These are phyloP conservation scores for Cicer pinnatifidum DNA, from an alignment of 306 rosid species.

Conservation along the genomic window DNA sequence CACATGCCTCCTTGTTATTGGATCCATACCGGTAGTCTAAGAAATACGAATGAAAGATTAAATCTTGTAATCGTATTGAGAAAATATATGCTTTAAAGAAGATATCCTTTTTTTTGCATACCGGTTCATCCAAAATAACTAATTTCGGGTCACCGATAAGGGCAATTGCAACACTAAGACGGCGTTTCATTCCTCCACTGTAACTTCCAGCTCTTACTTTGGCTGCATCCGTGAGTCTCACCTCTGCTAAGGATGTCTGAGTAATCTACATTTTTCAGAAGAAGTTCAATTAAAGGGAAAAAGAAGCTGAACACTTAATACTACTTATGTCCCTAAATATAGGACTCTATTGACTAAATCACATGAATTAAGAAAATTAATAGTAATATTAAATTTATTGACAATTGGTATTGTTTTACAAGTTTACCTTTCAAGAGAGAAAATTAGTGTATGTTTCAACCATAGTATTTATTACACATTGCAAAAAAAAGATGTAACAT, in stretches of 20 bases:
- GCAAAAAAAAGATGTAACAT: too few species aligned
- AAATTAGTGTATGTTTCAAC: too few species aligned
- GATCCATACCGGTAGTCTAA: constrained; percentile 96
- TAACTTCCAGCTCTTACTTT: constrained; percentile 81
- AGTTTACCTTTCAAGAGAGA: too few species aligned
- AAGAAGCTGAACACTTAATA: neutral
- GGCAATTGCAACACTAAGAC: constrained; percentile 89
- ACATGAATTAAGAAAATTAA: too few species aligned
- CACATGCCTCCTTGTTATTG: constrained; percentile 90
- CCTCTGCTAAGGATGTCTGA: constrained; percentile 69
- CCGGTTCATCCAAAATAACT: constrained; percentile 88
- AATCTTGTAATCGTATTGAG: constrained; percentile 40
- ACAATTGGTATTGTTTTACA: too few species aligned
- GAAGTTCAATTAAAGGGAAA: constrained; percentile 35
- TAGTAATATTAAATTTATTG: too few species aligned
- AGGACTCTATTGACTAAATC: too few species aligned
- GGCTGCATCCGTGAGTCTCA: constrained; percentile 76
- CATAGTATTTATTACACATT: too few species aligned
- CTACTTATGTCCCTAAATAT: too few species aligned
- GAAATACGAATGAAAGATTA: constrained; percentile 37
- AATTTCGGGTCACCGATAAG: constrained; percentile 87
- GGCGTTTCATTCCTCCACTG: constrained; percentile 96
- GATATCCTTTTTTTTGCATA: constrained; percentile 44
- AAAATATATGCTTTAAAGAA: constrained; percentile 27
- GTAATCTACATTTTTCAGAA: constrained; percentile 56